Evolutionary conservation across 2,329 filamentous ascomycete genomes (phyloP), one percentile per base, ranked within the genome.

Genomic region (Hypoxylon sp.): DNA sequence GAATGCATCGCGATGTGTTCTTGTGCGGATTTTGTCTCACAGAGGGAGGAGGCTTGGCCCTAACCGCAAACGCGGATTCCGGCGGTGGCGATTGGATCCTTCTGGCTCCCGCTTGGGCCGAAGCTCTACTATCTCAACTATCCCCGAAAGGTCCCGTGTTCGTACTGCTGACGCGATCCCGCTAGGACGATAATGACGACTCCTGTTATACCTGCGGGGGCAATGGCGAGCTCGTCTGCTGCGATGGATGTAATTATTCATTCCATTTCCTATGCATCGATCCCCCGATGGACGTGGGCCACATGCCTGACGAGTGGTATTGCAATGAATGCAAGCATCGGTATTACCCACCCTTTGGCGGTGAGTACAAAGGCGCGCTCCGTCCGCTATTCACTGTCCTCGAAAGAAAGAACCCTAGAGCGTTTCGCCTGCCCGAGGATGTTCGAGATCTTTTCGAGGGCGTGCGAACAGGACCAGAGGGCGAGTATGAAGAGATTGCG

Each of bases 181-280:
- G n/a, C 67, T 78, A 87, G 85, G 84, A 88, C 73, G 91, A 97
- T 70, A 97, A 97, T 80, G 93, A 96, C 79, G 95, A 98, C 79
- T 91, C 92, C 77, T 99, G 95, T 83, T 91, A 91, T 69, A 90
- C 94, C 50, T 99, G 96, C 82, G 89, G 91, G 76, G 92, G 92
- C 71, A 92, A 89, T 73, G 95, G 95, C 64, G 90, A 94, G 74
- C 88, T 99, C 70, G 87, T 98, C 72, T 98, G 95, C 82, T 99
- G 96, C 81, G 96, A 98, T 82, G 93, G 92, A 70, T 99, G 96
- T 82, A 89, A 91, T 68, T 90, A 93, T 73, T 93, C 95, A 5
- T 98, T 97, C 81, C 96, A 98, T 81, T 94, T 96, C 78, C 86
- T 89, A 66, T 98, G 96, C 79, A 89, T 96, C 73, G 92, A 97